Evolutionary conservation across 352 stramenopile species (phyloP), one percentile per base, ranked within the genome.

Genomic region (Aphanomyces euteiches): DNA sequence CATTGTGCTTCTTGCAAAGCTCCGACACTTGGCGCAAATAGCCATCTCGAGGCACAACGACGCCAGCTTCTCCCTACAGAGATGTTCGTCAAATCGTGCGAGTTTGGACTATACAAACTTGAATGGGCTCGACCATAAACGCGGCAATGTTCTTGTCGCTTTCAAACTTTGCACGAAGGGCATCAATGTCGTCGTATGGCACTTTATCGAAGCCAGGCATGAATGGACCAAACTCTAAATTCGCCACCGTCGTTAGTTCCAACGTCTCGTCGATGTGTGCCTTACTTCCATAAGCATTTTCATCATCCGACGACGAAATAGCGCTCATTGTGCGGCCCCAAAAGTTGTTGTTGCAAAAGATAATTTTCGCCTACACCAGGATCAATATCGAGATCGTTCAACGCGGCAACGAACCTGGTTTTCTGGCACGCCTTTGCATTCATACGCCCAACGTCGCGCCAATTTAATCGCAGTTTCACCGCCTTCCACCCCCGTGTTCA

Each of bases 41-140:
- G 17, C 95, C 96, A 73, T 99, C 96, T 64, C 93, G 73, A 1
- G 97, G 97, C 19, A 99, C 96, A 10, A 99, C 94, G 38, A 99
- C 97, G 54, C 97, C 97, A 60, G 97, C 97, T 77, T 99, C 97
- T 69, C 97, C 97, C 69, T 47, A 65, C 1, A 17, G 34, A 28
- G 54, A 61, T 37, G 2, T 28, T 21, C 54, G 45, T 53, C n/a
- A n/a, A 53, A 19, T 3, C 12, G 54, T 61, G 13, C n/a, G 19
- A 37, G 54, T 61, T 17, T 28, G 54, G n/a, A n/a, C n/a, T n/a
- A n/a, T 12, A n/a, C 19, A 34, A 21, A 65, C 56, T 77, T 99
- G 97, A 76, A 99, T 99, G 3, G 97, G 97, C 78, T 99, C 97
- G 6, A 99, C 94, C 96, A 99, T 99, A 74, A 99, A 99, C 8